These are phyloP conservation scores for Ammopiptanthus mongolicus DNA, from an alignment of 306 rosid species.

Conservation along the genomic window DNA sequence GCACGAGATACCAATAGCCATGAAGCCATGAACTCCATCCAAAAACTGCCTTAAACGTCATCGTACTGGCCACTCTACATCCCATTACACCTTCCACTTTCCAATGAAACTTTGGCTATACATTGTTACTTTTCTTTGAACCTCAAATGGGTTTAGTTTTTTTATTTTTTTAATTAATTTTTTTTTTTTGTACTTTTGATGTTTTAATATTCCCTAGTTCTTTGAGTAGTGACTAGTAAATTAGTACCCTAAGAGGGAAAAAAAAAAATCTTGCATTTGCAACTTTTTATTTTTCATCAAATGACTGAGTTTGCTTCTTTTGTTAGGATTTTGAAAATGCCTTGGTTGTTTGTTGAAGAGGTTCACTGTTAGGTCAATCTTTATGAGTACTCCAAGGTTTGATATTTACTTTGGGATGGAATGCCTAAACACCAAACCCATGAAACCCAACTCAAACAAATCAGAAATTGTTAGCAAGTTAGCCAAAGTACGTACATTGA, in stretches of 20 bases:
- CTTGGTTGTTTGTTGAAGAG: neutral
- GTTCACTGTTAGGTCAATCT: neutral
- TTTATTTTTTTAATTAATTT: neutral
- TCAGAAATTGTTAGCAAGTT: constrained; percentile 54
- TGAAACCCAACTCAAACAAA: constrained; percentile 47
- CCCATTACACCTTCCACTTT: neutral
- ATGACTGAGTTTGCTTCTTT: neutral
- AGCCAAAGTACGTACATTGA: constrained; percentile 45
- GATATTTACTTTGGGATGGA: constrained; percentile 33
- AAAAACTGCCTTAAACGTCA: neutral
- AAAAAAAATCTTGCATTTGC: neutral
- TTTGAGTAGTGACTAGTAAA: neutral
- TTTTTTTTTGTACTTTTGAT: neutral
- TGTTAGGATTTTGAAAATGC: neutral
- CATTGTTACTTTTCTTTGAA: neutral
- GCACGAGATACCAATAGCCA: neutral
- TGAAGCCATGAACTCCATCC: neutral
- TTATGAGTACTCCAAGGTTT: neutral
- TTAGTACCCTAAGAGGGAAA: neutral
- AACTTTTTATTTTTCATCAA: neutral
- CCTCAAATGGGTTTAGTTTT: neutral
- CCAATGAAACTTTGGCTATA: neutral
- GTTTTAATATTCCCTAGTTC: neutral
- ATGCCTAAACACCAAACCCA: constrained; percentile 27
- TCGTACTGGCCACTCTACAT: neutral